Percentiles rank a stretch among this genome's conserved stretches.
Evolutionary conservation across 805 yeast species (phyloP).

Genomic region (Saccharomycopsis sp.): DNA sequence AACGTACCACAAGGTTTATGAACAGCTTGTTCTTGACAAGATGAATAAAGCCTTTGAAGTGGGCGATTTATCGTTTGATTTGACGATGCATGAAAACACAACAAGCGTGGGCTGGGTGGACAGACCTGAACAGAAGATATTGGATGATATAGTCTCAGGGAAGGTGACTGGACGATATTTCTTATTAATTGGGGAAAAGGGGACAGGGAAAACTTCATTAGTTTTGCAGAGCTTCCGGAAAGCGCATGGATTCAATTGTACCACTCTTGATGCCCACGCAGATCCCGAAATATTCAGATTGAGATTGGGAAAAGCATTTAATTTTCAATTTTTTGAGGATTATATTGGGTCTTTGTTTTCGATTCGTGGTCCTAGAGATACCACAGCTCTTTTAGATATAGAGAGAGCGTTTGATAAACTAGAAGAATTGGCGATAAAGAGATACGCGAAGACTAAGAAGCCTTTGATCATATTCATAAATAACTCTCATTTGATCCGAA

Average conservation of each 20-base stretch:
- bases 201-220: conserved; percentile 79
- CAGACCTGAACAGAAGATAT: conserved; percentile 56
- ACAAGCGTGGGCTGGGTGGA: conserved; percentile 53
- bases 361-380: conserved; percentile 78
- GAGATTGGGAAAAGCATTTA: conserved; percentile 67
- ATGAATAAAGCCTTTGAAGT: conserved; percentile 60
- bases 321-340: conserved; percentile 71
- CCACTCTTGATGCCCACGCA: conserved; percentile 74
- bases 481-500: conserved; percentile 66
- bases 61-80: conserved; percentile 59
- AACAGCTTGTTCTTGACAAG: conserved; percentile 51
- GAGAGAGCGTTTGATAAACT: conserved; percentile 75
- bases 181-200: conserved; percentile 74
- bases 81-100: conserved; percentile 44
- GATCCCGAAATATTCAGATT: conserved; percentile 79
- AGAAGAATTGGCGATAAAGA: conserved; percentile 60
- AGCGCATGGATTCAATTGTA: conserved; percentile 55
- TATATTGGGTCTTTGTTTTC: conserved; percentile 77
- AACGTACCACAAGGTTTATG: conserved; percentile 60
- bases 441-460: conserved; percentile 35
- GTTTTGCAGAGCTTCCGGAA: conserved; percentile 63
- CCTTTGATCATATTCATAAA: conserved; percentile 70
- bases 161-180: conserved; percentile 61
- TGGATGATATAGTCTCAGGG: conserved; percentile 64
- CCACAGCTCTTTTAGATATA: conserved; percentile 73